Conservation (phyloP, 495 filamentous ascomycete species). For the Viridothelium virens region DNA sequence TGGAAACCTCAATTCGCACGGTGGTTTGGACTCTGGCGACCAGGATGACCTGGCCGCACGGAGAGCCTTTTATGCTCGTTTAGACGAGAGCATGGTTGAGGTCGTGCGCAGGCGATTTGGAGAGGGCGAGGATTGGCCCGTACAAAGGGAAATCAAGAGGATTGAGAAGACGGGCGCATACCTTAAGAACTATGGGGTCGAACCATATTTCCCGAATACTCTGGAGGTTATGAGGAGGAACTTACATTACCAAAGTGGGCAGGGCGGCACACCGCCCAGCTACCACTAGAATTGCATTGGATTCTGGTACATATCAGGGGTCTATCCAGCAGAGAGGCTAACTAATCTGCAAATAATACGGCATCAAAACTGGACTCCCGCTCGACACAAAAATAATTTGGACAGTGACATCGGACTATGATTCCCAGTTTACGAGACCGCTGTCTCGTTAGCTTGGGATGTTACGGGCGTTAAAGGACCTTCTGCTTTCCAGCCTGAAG, state of each 20-base stretch:
- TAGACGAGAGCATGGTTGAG: slow-evolving; percentile 43
- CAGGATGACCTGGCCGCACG: slow-evolving; percentile 36
- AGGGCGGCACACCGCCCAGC: slow-evolving; percentile 12
- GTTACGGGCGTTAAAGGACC: slow-evolving; percentile 1
- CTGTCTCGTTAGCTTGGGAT: not conserved
- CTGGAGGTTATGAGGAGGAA: slow-evolving; percentile 40
- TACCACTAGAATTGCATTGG: slow-evolving; percentile 11
- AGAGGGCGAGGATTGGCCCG: slow-evolving; percentile 40
- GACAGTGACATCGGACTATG: not conserved
- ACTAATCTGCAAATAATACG: not conserved
- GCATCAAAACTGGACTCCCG: not conserved
- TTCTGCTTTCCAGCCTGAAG: not conserved
- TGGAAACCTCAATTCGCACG: slow-evolving; percentile 46
- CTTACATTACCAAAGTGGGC: slow-evolving; percentile 15
- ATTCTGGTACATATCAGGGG: not conserved
- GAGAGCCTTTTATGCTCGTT: slow-evolving; percentile 37
- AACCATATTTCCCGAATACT: slow-evolving; percentile 42
- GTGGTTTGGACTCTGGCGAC: slow-evolving; percentile 42
- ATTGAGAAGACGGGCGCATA: slow-evolving; percentile 45
- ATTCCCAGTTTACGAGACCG: not conserved
- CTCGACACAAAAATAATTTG: not conserved
- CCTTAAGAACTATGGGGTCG: slow-evolving; percentile 40
- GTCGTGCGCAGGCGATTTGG: slow-evolving; percentile 38
- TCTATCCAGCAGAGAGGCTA: not conserved
- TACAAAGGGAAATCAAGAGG: slow-evolving; percentile 42